Evolutionary conservation across 2,329 filamentous ascomycete species (phyloP).

Genomic region (Fusarium subtropicale): DNA sequence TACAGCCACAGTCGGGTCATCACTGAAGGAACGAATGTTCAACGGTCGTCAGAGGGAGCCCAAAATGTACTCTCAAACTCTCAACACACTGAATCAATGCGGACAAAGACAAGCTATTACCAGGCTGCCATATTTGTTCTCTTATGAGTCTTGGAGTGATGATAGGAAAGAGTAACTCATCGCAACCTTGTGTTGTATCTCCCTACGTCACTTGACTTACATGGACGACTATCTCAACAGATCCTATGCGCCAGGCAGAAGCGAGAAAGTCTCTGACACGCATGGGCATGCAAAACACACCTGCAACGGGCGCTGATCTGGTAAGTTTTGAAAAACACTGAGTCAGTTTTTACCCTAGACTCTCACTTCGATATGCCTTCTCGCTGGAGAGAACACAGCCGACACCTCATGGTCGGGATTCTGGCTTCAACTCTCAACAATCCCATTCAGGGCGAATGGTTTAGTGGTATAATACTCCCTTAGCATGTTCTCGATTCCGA

Average conservation of each 20-base stretch:
- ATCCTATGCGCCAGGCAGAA: conserved; percentile 16
- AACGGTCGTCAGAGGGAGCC: conserved; percentile 29
- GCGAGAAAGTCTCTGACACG: background rate
- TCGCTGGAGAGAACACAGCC: background rate
- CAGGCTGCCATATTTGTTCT: background rate
- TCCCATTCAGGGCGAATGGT: conserved; percentile 36
- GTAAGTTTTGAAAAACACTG: background rate
- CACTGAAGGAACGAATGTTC: conserved; percentile 4
- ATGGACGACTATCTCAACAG: background rate
- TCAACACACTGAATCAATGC: background rate
- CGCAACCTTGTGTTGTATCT: background rate
- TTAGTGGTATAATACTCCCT: conserved; percentile 43
- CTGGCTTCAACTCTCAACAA: fast-evolving
- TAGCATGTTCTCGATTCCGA: conserved; percentile 25
- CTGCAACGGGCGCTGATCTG: background rate
- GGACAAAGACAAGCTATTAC: background rate
- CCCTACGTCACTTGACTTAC: conserved; percentile 17
- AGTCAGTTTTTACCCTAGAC: background rate
- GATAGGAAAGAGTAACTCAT: background rate
- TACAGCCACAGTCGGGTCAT: conserved; percentile 36
- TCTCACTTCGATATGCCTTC: background rate
- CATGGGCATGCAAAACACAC: background rate
- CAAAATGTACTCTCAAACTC: background rate
- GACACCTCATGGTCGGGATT: conserved; percentile 10
- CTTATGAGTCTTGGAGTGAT: background rate